Evolutionary conservation across 306 rosid species (phyloP).

Genomic region (Lathyrus sativus): DNA sequence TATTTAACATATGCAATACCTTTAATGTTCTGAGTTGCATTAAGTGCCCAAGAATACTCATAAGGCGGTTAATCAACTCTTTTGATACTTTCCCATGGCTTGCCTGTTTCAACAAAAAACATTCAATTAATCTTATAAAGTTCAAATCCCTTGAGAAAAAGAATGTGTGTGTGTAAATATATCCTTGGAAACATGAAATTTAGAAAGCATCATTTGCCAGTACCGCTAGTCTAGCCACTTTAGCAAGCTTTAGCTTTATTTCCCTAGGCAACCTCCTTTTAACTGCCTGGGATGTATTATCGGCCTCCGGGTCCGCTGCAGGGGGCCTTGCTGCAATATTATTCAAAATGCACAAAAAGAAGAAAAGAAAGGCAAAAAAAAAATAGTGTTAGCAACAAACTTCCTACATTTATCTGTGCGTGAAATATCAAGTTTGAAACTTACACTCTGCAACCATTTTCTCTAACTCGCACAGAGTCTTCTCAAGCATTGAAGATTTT

Average conservation of each 20-base stretch:
- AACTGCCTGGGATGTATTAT: constrained; percentile 68
- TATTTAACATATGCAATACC: constrained; percentile 51
- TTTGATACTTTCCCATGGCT: constrained; percentile 91
- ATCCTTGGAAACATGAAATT: constrained; percentile 32
- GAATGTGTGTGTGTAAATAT: neutral
- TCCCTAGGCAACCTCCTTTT: constrained; percentile 98
- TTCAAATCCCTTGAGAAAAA: constrained; percentile 17
- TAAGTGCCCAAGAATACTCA: constrained; percentile 93
- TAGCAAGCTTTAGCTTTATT: constrained; percentile 91
- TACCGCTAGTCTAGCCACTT: constrained; percentile 98
- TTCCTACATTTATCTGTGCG: constrained; percentile 23
- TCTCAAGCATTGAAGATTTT: constrained; percentile 83
- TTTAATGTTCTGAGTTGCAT: constrained; percentile 95
- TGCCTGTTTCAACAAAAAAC: constrained; percentile 71
- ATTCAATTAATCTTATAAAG: constrained; percentile 28
- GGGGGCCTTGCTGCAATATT: constrained; percentile 91
- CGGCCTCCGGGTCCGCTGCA: constrained; percentile 75
- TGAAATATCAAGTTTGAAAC: constrained; percentile 38
- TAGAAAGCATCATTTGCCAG: constrained; percentile 28
- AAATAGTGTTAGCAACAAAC: constrained; percentile 33
- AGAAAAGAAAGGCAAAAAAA: constrained; percentile 18
- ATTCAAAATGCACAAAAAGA: constrained; percentile 27
- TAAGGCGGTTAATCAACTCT: constrained; percentile 86
- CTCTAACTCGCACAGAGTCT: constrained; percentile 88
- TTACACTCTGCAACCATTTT: constrained; percentile 97